Base-by-base conservation (phyloP, 345 rosid genomes). In the Eucalyptus polybractea region DNA sequence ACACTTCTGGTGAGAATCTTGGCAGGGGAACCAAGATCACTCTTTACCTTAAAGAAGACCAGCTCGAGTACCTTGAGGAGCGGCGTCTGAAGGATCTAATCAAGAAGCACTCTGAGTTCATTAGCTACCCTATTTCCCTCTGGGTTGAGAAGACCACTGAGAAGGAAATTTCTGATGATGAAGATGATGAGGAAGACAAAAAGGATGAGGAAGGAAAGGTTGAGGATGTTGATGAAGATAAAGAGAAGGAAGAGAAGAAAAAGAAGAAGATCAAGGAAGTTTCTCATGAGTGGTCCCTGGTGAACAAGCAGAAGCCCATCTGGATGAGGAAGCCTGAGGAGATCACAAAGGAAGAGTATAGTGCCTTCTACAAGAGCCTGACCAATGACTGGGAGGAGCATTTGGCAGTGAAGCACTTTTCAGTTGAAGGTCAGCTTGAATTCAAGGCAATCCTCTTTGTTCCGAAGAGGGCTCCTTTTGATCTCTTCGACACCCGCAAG, bases 281-380 rank as follows among this genome's bases (percentile, higher is more conserved):
- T 15, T 96, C 97, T 33, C 94, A 96, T 67, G 98, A 96, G 50
- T 96, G 97, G 97, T 93, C 95, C 37, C 89, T 95, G 93, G 94
- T 96, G 53, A 96, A 96, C 95, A 96, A 96, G 92, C 98, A 96
- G 93, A 96, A 96, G 24, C 98, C 98, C 1, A 95, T 96, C 65
- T 96, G 97, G 98, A 95, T 96, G 98, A 95, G 97, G 94, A 96
- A 96, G 87, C 97, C 98, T 1, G 98, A 96, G 91, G 98, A 96
- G 89, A 96, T 96, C 88, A 91, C 88, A 1, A 96, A 96, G 94
- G 98, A 96, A 87, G 98, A 96, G 33, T 96, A 96, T 86, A 91
- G 96, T 88, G 97, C 97, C n/a, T 96, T 96, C 92, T 95, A 96
- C 95, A 96, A 96, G 95, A 96, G 98, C 90, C 90, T 96, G 17